A percentile compares a stretch with the other conserved stretches of the same genome.
Evolutionary conservation across 805 yeast species (phyloP).

Genomic region (Metahyphopichia silvanorum): DNA sequence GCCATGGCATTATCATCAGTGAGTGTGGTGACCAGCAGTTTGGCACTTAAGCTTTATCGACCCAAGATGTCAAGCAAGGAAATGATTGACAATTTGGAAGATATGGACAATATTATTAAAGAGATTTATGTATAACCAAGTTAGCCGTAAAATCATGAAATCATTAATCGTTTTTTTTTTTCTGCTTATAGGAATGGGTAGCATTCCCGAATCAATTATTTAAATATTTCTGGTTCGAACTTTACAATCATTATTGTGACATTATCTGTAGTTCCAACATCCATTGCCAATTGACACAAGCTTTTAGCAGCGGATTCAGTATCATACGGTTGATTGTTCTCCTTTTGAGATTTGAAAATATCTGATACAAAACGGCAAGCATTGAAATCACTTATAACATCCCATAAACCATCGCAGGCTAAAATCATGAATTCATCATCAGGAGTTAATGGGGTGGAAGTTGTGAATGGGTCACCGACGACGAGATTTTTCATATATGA

Average conservation of each 20-base stretch:
- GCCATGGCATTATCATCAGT: conserved; percentile 63
- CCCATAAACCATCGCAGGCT: conserved; percentile 98
- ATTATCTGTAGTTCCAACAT: conserved; percentile 81
- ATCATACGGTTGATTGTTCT: conserved; percentile 20
- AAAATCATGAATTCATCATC: conserved; percentile 78
- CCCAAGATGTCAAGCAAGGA: conserved; percentile 28
- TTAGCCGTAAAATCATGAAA: not conserved
- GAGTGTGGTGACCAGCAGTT: conserved; percentile 56
- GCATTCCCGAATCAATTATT: too few species aligned
- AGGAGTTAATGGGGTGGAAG: conserved; percentile 68
- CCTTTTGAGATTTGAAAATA: conserved; percentile 32
- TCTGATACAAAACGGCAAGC: conserved; percentile 72
- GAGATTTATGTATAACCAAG: conserved; percentile 1
- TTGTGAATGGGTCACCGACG: conserved; percentile 88
- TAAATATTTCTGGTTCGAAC: conserved; percentile 46
- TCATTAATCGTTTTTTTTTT: too few species aligned
- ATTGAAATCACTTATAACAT: conserved; percentile 78
- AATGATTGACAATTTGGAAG: conserved; percentile 3
- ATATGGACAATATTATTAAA: conserved; percentile 7
- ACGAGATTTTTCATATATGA: conserved; percentile 87
- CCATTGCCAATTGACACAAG: conserved; percentile 71
- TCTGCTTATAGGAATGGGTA: too few species aligned
- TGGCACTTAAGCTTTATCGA: conserved; percentile 46
- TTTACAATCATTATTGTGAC: conserved; percentile 88
- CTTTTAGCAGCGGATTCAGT: conserved; percentile 66